These are phyloP conservation scores for Rubia peregrina DNA, from an alignment of 305 asterid genomes.

Conservation along the genomic window DNA sequence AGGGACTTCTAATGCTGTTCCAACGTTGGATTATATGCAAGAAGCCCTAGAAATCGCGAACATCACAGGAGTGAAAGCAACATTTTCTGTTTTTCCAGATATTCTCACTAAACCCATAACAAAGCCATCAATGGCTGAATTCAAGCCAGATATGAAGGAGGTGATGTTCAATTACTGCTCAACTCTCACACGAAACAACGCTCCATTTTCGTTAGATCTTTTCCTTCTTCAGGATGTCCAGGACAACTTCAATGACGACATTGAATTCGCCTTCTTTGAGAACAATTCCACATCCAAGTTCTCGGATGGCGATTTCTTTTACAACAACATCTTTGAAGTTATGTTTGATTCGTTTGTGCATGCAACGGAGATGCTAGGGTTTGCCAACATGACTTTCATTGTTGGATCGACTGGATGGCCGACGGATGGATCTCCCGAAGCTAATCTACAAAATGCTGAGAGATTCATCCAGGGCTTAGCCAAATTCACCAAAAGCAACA, in stretches of 20 bases:
- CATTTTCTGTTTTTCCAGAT: conserved; percentile 22
- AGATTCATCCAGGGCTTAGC: conserved; percentile 29
- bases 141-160: conserved; percentile 21
- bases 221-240: conserved; percentile 21
- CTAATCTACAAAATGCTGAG: conserved; percentile 28
- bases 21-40: conserved; percentile 7
- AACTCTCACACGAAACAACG: not conserved
- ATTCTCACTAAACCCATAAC: conserved; percentile 5
- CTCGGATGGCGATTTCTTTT: conserved; percentile 26
- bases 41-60: not conserved
- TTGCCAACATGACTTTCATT: conserved; percentile 17
- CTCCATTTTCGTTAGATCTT: conserved; percentile 26
- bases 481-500: conserved; percentile 11
- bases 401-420: conserved; percentile 49
- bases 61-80: conserved; percentile 11
- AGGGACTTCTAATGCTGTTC: not conserved
- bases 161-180: conserved; percentile 3
- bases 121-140: conserved; percentile 40
- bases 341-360: conserved; percentile 25
- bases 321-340: conserved; percentile 33
- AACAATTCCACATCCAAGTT: conserved; percentile 26
- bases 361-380: conserved; percentile 30
- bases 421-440: conserved; percentile 34
- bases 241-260: not conserved
- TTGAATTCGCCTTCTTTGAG: conserved; percentile 40